These are phyloP conservation scores for Mycena vulgaris DNA, from an alignment of 768 basidiomycete species.

Conservation along the genomic window DNA sequence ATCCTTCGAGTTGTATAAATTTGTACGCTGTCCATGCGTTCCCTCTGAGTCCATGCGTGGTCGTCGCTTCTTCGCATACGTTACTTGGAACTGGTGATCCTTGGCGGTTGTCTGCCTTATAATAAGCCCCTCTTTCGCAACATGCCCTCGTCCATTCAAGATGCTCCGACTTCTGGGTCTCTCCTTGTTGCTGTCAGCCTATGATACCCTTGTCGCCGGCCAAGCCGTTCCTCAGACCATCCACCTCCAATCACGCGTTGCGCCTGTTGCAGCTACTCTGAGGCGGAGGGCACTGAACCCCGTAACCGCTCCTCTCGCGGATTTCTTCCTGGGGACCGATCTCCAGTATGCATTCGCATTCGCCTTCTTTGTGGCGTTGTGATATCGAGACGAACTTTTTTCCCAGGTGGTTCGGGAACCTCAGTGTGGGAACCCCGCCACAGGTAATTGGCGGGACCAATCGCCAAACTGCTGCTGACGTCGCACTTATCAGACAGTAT, in stretches of 20 bases:
- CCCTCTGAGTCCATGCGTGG: slow-evolving; percentile 1
- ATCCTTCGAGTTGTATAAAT: slow-evolving; percentile 8
- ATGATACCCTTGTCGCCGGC: slow-evolving; percentile 4
- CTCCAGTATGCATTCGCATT: slow-evolving; percentile 62
- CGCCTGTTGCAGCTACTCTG: slow-evolving; percentile 34
- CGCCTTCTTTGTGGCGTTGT: background rate
- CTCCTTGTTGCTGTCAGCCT: slow-evolving; percentile 18
- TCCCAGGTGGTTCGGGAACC: slow-evolving; percentile 67
- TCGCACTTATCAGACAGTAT: slow-evolving; percentile 43
- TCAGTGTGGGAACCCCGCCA: slow-evolving; percentile 69
- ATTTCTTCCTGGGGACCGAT: slow-evolving; percentile 71
- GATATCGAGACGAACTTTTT: slow-evolving; percentile 12
- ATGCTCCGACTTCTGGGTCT: slow-evolving; percentile 30
- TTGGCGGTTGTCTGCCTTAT: background rate
- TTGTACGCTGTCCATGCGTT: slow-evolving; percentile 18
- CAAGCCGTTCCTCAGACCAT: slow-evolving; percentile 30
- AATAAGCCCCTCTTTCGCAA: background rate
- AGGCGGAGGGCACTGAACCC: slow-evolving; percentile 57
- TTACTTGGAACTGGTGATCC: background rate
- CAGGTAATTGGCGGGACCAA: slow-evolving; percentile 30
- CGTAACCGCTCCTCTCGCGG: slow-evolving; percentile 60
- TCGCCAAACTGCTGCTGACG: background rate
- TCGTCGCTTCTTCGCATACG: slow-evolving; percentile 10
- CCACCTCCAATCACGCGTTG: slow-evolving; percentile 34
- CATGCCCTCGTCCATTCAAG: background rate